phyloP scores from a whole-genome alignment of 2,329 filamentous ascomycete species.

The Sarocladium strictum region DNA sequence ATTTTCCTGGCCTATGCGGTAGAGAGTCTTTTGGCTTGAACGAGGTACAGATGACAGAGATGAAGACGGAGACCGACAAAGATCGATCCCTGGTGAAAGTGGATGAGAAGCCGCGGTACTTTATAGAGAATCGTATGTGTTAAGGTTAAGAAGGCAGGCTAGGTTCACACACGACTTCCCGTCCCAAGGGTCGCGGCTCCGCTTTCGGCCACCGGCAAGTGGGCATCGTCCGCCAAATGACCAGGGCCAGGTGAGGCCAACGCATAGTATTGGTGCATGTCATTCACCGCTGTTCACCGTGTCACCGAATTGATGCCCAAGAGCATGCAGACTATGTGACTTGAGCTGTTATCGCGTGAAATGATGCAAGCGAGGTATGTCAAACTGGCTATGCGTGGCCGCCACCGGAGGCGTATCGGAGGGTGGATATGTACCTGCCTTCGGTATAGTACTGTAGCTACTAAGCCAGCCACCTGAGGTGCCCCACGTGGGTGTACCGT shows the following conservation, averaged over 20 bases:
- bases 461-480: too few species aligned
- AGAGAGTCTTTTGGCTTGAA: not conserved
- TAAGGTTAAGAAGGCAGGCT: too few species aligned
- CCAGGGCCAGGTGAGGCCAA: not conserved
- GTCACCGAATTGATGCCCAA: not conserved
- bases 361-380: not conserved
- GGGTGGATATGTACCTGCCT: not conserved
- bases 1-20: not conserved
- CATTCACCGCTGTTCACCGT: conserved; percentile 7
- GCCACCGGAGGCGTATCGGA: conserved; percentile 1
- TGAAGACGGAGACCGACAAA: not conserved
- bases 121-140: too few species aligned
- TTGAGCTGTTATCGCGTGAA: too few species aligned
- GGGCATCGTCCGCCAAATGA: not conserved
- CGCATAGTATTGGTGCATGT: not conserved
- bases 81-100: too few species aligned
- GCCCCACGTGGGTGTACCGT: too few species aligned
- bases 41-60: not conserved
- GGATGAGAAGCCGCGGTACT: too few species aligned
- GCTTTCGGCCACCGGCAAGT: conserved; percentile 8
- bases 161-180: not conserved
- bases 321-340: too few species aligned
- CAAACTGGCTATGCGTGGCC: not conserved
- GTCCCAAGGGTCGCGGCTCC: not conserved
- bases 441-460: too few species aligned